phyloP scores from a whole-genome alignment of 495 filamentous ascomycete species.

The Cenococcum geophilum region DNA sequence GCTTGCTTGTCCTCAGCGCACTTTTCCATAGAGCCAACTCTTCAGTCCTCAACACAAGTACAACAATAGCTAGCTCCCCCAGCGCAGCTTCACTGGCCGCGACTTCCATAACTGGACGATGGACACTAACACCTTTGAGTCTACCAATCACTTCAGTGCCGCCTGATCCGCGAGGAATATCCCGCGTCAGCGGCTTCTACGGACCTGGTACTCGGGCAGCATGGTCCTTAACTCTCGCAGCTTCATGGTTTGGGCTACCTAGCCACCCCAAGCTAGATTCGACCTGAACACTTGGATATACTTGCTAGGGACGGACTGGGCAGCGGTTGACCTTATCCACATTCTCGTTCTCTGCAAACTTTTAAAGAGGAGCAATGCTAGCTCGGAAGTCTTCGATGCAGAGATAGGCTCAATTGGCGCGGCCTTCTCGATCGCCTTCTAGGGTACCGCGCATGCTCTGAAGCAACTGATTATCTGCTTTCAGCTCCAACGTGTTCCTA shows the following conservation, averaged over 20 bases:
- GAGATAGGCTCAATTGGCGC: not conserved
- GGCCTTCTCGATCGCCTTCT: not conserved
- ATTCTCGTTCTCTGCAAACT: not conserved
- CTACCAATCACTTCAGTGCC: not conserved
- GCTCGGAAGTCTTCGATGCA: not conserved
- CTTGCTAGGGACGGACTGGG: not conserved
- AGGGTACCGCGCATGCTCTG: not conserved
- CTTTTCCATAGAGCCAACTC: too few relatives aligned
- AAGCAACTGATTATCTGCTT: not conserved
- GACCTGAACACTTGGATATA: not conserved
- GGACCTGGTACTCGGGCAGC: not conserved
- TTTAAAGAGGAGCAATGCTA: not conserved
- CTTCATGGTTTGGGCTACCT: not conserved
- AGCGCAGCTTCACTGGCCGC: too few relatives aligned
- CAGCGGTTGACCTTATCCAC: not conserved
- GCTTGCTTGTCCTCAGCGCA: too few relatives aligned
- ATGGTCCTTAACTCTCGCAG: not conserved
- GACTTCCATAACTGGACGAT: too few relatives aligned
- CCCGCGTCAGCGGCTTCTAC: constrained; percentile 1
- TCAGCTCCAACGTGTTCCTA: not conserved
- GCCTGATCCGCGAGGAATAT: not conserved
- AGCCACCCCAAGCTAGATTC: not conserved
- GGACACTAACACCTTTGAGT: too few relatives aligned
- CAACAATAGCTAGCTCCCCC: too few relatives aligned
- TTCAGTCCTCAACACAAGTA: too few relatives aligned